Percentiles rank a stretch among this genome's conserved stretches.
phyloP scores from a whole-genome alignment of 495 filamentous ascomycete genomes.

The Penicillium canariense region DNA sequence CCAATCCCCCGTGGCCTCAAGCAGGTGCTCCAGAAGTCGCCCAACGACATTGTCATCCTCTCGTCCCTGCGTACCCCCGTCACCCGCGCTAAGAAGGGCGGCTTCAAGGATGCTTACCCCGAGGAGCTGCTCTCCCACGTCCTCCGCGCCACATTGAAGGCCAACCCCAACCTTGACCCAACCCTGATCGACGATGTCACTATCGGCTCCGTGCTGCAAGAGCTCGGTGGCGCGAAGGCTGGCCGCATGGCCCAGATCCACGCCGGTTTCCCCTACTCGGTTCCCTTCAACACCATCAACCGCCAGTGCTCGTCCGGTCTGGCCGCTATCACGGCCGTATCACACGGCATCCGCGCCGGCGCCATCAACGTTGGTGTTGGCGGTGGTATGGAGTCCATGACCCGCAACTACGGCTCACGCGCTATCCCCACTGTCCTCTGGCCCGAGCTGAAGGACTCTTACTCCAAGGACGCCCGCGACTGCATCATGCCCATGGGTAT shows the following conservation, averaged over 20 bases:
- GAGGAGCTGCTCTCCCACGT: conserved; percentile 83
- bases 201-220: conserved; percentile 83
- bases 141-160: conserved; percentile 75
- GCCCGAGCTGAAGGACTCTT: conserved; percentile 63
- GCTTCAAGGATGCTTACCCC: conserved; percentile 84
- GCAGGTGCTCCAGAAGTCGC: conserved; percentile 75
- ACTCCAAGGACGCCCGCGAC: conserved; percentile 68
- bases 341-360: conserved; percentile 67
- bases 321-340: conserved; percentile 67
- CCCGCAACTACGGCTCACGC: conserved; percentile 74
- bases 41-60: conserved; percentile 82
- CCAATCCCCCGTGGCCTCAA: conserved; percentile 64
- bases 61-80: conserved; percentile 85
- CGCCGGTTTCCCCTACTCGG: conserved; percentile 69
- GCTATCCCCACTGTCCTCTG: conserved; percentile 84
- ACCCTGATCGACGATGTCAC: conserved; percentile 72
- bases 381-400: conserved; percentile 94
- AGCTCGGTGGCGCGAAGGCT: conserved; percentile 88
- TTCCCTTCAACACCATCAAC: conserved; percentile 81
- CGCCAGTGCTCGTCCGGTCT: conserved; percentile 79
- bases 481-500: conserved; percentile 94
- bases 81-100: conserved; percentile 76
- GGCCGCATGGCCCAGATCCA: conserved; percentile 88
- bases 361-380: conserved; percentile 78
- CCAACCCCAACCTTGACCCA: conserved; percentile 72